Evolutionary conservation across 345 rosid species (phyloP).

Genomic region (Angophora floribunda): DNA sequence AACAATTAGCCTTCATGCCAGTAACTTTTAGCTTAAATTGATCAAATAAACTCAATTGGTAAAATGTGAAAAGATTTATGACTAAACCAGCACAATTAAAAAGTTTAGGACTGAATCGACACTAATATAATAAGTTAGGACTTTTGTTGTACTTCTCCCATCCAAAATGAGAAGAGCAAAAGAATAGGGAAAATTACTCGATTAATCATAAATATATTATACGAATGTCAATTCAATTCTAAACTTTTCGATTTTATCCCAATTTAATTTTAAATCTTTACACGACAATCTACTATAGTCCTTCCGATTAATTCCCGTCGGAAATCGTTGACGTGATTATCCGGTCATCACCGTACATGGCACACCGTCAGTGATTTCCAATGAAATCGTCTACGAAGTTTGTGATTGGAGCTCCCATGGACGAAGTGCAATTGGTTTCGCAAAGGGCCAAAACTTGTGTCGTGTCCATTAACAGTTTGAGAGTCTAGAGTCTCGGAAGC

Average conservation of each 20-base stretch:
- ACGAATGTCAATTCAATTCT: background rate
- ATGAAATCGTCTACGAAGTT: background rate
- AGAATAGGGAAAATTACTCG: background rate
- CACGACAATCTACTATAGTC: background rate
- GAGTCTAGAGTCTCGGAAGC: background rate
- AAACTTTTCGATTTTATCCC: background rate
- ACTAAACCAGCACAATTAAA: background rate
- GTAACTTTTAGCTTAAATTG: rapidly evolving
- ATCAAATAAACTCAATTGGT: background rate
- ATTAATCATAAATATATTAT: background rate
- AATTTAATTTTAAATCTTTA: background rate
- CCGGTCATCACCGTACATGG: background rate
- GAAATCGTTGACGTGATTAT: background rate
- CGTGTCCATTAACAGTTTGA: background rate
- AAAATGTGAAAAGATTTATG: background rate
- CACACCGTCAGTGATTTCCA: background rate
- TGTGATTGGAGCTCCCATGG: background rate
- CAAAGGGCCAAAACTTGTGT: background rate
- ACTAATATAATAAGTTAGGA: background rate
- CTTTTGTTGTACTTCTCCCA: background rate
- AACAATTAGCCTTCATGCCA: rapidly evolving
- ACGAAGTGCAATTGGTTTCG: background rate
- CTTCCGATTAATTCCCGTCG: rapidly evolving
- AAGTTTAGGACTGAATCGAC: background rate
- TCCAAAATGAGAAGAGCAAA: background rate